Percentiles rank a stretch among this genome's conserved stretches.
Conservation (phyloP, 768 basidiomycete genomes). For the Roridomyces roridus region DNA sequence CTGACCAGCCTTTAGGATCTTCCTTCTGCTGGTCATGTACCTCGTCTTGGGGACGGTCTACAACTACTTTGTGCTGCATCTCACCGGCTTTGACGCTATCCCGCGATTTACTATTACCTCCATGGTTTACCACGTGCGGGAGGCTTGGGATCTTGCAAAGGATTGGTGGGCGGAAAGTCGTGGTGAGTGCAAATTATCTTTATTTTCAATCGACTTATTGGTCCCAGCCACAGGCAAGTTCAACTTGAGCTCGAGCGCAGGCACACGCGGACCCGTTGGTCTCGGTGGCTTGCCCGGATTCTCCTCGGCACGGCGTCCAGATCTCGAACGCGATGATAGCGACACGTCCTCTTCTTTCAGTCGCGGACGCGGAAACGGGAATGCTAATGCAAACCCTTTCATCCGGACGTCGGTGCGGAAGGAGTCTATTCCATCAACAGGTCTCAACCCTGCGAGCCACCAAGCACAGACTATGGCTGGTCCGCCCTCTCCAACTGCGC, state of each 20-base stretch:
- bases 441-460: slow-evolving; percentile 6
- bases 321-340: background rate
- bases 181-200: background rate
- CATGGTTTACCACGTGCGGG: slow-evolving; percentile 53
- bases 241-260: slow-evolving; percentile 2
- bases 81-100: slow-evolving; percentile 75
- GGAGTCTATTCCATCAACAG: background rate
- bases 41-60: slow-evolving; percentile 74
- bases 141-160: slow-evolving; percentile 41
- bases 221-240: background rate
- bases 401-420: slow-evolving; percentile 16
- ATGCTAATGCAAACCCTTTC: slow-evolving; percentile 4
- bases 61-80: slow-evolving; percentile 77
- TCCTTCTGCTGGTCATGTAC: slow-evolving; percentile 67
- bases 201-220: background rate
- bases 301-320: background rate
- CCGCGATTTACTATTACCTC: slow-evolving; percentile 66
- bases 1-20: slow-evolving; percentile 24
- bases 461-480: slow-evolving; percentile 10
- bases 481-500: slow-evolving; percentile 13
- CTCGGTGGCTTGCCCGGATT: background rate
- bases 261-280: slow-evolving; percentile 13
- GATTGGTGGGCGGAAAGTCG: slow-evolving; percentile 11
- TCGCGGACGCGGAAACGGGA: background rate
- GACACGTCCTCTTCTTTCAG: background rate